A percentile compares a stretch with the other conserved stretches of the same genome.
Conservation (phyloP, 73 alveolate species). For the Paramecium primaurelia region DNA sequence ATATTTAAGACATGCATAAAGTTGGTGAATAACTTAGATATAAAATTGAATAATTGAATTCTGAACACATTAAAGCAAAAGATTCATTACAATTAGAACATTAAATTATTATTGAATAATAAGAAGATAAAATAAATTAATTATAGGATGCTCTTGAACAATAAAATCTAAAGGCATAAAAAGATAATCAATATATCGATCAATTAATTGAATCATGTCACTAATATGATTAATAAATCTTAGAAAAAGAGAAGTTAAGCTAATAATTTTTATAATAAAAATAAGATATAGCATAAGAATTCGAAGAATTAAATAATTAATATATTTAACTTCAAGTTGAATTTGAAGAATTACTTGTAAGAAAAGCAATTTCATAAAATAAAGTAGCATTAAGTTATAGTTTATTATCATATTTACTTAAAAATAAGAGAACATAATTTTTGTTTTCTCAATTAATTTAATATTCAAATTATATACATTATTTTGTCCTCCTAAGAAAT, state of each 20-base stretch:
- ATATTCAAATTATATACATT: neutral
- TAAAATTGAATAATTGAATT: conserved; percentile 31
- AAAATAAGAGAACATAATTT: neutral
- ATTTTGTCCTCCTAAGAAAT: neutral
- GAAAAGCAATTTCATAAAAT: neutral
- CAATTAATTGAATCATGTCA: neutral
- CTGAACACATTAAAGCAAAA: neutral
- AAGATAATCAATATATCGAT: conserved; percentile 1
- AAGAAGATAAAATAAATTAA: neutral
- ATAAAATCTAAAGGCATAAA: neutral
- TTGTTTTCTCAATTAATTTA: neutral
- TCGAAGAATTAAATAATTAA: neutral
- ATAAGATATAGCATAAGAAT: neutral
- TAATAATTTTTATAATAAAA: neutral
- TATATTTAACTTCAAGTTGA: neutral
- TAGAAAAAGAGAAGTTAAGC: neutral
- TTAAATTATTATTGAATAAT: neutral
- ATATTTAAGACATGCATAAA: conserved; percentile 12
- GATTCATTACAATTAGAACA: neutral
- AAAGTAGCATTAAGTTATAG: conserved; percentile 40
- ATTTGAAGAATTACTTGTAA: neutral
- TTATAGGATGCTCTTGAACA: neutral
- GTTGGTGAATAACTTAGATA: conserved; percentile 38
- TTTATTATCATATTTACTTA: neutral
- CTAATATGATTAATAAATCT: neutral